phyloP scores from a whole-genome alignment of 2,329 filamentous ascomycete genomes.

The Metarhizium rileyi region DNA sequence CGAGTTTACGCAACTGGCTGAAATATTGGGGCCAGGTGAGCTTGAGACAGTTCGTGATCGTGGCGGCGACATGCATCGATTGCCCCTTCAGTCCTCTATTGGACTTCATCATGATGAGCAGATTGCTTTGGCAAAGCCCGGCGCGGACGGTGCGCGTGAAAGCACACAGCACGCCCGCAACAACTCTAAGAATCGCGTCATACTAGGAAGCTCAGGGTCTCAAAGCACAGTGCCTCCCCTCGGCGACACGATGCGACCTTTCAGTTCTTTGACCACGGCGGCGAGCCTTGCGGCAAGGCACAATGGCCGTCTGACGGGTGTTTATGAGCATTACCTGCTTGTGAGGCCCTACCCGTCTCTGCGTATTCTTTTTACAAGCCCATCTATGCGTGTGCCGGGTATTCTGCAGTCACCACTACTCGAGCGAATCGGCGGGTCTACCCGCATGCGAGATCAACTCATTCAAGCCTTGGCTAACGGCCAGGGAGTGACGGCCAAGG shows the following conservation, averaged over 20 bases:
- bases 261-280: neutral
- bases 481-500: constrained; percentile 63
- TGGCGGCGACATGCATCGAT: constrained; percentile 53
- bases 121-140: constrained; percentile 1
- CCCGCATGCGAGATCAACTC: constrained; percentile 37
- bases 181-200: constrained; percentile 9
- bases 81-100: constrained; percentile 12
- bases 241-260: neutral
- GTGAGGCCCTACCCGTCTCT: constrained; percentile 56
- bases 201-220: constrained; percentile 8
- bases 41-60: constrained; percentile 51
- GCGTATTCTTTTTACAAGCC: constrained; percentile 59
- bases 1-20: constrained; percentile 54
- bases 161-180: constrained; percentile 1
- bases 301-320: constrained; percentile 18
- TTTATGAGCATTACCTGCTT: constrained; percentile 50
- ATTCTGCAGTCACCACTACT: constrained; percentile 54
- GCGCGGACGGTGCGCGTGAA: neutral
- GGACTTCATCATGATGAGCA: constrained; percentile 3
- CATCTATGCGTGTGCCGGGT: constrained; percentile 55
- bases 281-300: constrained; percentile 5
- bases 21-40: constrained; percentile 60
- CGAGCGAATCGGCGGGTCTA: constrained; percentile 40
- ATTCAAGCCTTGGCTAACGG: constrained; percentile 54
- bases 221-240: neutral